A percentile compares a stretch with the other conserved stretches of the same genome.
phyloP scores from a whole-genome alignment of 768 basidiomycete species.

The Lactarius hengduanensis region DNA sequence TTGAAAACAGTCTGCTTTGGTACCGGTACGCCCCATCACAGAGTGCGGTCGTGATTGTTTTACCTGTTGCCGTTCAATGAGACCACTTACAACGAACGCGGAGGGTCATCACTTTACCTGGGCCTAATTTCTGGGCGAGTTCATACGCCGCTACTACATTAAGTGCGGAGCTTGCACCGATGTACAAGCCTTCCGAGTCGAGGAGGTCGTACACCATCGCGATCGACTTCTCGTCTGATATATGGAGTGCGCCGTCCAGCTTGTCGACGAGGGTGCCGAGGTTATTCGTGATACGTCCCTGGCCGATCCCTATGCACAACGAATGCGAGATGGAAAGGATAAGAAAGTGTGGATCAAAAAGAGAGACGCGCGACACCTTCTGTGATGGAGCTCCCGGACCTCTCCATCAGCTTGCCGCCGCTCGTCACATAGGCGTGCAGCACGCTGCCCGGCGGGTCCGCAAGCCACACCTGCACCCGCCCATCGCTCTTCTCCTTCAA shows the following conservation, averaged over 20 bases:
- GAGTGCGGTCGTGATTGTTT: constrained; percentile 82
- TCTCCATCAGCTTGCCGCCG: constrained; percentile 73
- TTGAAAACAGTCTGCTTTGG: constrained; percentile 93
- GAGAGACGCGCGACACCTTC: constrained; percentile 58
- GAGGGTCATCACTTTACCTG: constrained; percentile 48
- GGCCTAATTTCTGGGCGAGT: constrained; percentile 80
- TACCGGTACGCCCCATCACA: constrained; percentile 98
- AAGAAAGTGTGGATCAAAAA: neutral
- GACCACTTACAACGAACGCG: neutral
- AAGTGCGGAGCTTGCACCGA: constrained; percentile 91
- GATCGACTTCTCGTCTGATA: constrained; percentile 87
- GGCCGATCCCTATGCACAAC: constrained; percentile 75
- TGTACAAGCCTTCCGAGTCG: constrained; percentile 89
- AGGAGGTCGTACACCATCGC: constrained; percentile 91
- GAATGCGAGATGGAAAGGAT: neutral
- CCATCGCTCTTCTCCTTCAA: constrained; percentile 80
- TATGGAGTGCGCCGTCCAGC: constrained; percentile 78
- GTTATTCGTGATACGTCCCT: constrained; percentile 93
- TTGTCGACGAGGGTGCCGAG: constrained; percentile 76
- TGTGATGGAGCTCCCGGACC: constrained; percentile 85
- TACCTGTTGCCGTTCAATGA: constrained; percentile 46
- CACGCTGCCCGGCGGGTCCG: constrained; percentile 96
- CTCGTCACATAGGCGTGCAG: constrained; percentile 78
- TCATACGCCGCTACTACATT: constrained; percentile 95
- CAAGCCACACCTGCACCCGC: constrained; percentile 86